A percentile compares a stretch with the other conserved stretches of the same genome.
phyloP scores from a whole-genome alignment of 148 eudicot species.

The Suaeda aralocaspica region DNA sequence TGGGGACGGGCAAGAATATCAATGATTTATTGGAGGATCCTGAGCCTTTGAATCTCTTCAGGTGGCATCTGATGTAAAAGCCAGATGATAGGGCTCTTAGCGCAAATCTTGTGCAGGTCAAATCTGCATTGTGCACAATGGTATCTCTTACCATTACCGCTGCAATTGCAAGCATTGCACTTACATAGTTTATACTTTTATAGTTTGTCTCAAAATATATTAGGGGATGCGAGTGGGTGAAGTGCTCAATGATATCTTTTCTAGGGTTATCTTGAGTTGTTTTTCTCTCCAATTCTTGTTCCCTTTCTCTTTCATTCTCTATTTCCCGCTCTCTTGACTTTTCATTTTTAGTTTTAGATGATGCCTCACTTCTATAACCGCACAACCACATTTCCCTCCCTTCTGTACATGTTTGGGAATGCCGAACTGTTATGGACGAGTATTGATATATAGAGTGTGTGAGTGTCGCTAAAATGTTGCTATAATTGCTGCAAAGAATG shows the following conservation, averaged over 20 bases:
- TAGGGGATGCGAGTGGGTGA: slow-evolving; percentile 21
- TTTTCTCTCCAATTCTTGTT: slow-evolving; percentile 9
- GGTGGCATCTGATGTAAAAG: slow-evolving; percentile 23
- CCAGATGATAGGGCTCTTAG: slow-evolving; percentile 11
- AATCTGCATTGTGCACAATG: slow-evolving; percentile 22
- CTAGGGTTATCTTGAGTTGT: slow-evolving; percentile 2
- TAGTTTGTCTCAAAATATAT: not conserved
- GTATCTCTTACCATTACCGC: slow-evolving; percentile 10
- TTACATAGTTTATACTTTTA: not conserved
- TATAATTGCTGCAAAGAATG: too few relatives aligned
- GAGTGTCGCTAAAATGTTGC: too few relatives aligned
- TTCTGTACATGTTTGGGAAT: not conserved
- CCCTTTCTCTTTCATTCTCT: slow-evolving; percentile 10
- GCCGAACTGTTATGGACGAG: not conserved
- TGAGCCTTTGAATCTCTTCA: not conserved
- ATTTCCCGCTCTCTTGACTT: slow-evolving; percentile 12
- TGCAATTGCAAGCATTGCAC: slow-evolving; percentile 12
- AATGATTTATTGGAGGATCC: not conserved
- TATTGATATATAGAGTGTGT: too few relatives aligned
- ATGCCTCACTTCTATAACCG: slow-evolving; percentile 4
- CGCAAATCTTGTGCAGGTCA: slow-evolving; percentile 26
- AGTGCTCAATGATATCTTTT: slow-evolving; percentile 8
- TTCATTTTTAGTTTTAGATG: too few relatives aligned
- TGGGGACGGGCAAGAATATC: slow-evolving; percentile 21
- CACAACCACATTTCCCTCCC: slow-evolving; percentile 25